Base-by-base conservation (phyloP, 2,329 filamentous ascomycete species). In the Coccinonectria pachysandricola region DNA sequence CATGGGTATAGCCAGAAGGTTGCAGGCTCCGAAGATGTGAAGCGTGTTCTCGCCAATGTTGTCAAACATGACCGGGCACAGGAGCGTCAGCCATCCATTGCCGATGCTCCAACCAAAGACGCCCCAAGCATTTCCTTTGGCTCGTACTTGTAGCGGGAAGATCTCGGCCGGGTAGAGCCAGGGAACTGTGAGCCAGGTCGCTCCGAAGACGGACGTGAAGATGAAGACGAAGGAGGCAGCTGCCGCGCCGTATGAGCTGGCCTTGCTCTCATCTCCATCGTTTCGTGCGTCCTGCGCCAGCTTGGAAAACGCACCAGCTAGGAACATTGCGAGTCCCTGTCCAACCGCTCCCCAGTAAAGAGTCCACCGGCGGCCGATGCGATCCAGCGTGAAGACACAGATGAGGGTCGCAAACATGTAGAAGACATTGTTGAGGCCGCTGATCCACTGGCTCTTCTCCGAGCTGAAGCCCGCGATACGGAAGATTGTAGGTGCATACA, bases 21-120 rank as follows among this genome's bases (percentile, higher is more conserved):
- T 85, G 45, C 67, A 71, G 4, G 67, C 73, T 1, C 68, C 80
- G 40, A 85, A 86, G 26, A 86, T 75, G 46, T 83, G 80, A 1
- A 84, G 59, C 0, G 78, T 84, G 44, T 80, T 82, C 36, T 82
- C 75, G 12, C 68, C 65, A 26, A 85, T 71, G 5, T 62, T 58
- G 30, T 61, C 54, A 45, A 82, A 78, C 54, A 77, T 76, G n/a
- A 66, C 59, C 0, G 71, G 71, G 7, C 66, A 64, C 1, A 75
- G 52, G 0, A 75, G 57, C 1, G 54, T 53, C 24, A 52, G 11
- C 73, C 75, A 80, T 10, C 77, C 78, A 37, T 83, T 83, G 0
- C 80, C 79, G 26, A 85, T 81, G 9, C 65, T 71, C 80, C 79
- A 86, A 0, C 80, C 79, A 0, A 83, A 68, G 0, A 85, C 79